Base-by-base conservation (phyloP, 2,329 filamentous ascomycete genomes). In the Aurifilum marmelostoma region DNA sequence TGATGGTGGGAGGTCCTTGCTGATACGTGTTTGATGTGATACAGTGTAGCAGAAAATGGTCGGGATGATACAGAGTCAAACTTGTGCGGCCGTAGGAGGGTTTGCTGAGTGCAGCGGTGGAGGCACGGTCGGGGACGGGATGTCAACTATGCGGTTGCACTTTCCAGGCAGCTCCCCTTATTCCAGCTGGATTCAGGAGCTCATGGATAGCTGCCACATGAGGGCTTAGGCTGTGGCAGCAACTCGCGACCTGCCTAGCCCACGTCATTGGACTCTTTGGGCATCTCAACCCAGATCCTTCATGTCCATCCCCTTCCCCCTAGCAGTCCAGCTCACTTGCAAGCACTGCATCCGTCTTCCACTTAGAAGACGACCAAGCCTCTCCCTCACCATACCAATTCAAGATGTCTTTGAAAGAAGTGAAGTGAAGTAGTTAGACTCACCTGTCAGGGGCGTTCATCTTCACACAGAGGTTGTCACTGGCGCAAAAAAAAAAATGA, bases 401-500 rank as follows among this genome's bases (percentile, higher is more conserved):
- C 37, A 24, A 37, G 66, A 65, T 47, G 24, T 39, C 50, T 52
- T 32, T 21, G 37, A 32, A 54, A 67, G 65, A 63, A 68, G 63
- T 29, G 29, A 67, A 67, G n/a, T n/a, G n/a, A 66, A 63, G 63
- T 21, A 65, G 3, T n/a, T 8, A 67, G 52, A 79, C 84, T 77
- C 73, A 87, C 85, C 85, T 80, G 75, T 87, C 85, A 24, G 85
- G 85, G 16, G 85, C 85, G 79, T 87, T 87, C 85, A 87, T 87
- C 37, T 73, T 83, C 72, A 11, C 66, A 56, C 66, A 54, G 37
- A 21, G 43, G 43, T 67, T 60, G 54, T 60, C 60, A 62, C 58
- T 54, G 21, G 14, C 11, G 18, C 50, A 43, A 4, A 43, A 43
- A 43, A 43, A 21, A 47, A 21, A 7, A 47, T 5, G 8, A 47